Base-by-base conservation (phyloP, 2,329 filamentous ascomycete genomes). In the Hortaea werneckii region DNA sequence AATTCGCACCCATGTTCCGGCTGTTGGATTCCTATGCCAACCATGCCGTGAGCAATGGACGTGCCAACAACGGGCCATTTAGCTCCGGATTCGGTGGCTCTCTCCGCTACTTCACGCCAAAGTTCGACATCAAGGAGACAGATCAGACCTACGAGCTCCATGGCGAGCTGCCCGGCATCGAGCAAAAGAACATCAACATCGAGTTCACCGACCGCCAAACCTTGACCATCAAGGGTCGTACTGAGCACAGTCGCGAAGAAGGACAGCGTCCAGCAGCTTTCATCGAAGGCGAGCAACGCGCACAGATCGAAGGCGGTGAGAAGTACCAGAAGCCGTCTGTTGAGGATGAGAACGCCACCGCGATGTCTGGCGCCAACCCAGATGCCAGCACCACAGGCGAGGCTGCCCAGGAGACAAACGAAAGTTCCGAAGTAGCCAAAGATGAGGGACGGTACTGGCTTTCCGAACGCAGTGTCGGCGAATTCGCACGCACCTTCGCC, bases 201-300 rank as follows among this genome's bases (percentile, higher is more conserved):
- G 85, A 90, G 61, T 90, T 89, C 73, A 81, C 79, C 48, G 85
- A 90, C 61, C 72, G 76, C 37, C 81, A 85, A 68, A 88, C 83
- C 11, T 69, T 90, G 38, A 74, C 79, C 52, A 73, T 92, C 62
- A 78, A 77, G 47, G 86, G 86, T 59, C 78, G 74, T 52, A 75
- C 79, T 46, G 84, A 88, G 67, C 77, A 80, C 54, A 69, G 69
- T 53, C 76, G 78, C 65, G 76, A 77, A 49, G 67, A 78, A 35
- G 76, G 76, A 2, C 68, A 72, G 2, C 65, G 75, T 29, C 68
- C 75, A 28, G 64, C 74, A 29, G 71, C 67, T 41, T 65, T 70
- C 41, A 66, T 79, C 45, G 74, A 79, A 51, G 32, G 32, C 32
- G 32, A n/a, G n/a, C n/a, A 9, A 9, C 32, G 32, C n/a, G 50